Conservation (phyloP, 495 filamentous ascomycete species). For the Staphylotrichum longicolle region DNA sequence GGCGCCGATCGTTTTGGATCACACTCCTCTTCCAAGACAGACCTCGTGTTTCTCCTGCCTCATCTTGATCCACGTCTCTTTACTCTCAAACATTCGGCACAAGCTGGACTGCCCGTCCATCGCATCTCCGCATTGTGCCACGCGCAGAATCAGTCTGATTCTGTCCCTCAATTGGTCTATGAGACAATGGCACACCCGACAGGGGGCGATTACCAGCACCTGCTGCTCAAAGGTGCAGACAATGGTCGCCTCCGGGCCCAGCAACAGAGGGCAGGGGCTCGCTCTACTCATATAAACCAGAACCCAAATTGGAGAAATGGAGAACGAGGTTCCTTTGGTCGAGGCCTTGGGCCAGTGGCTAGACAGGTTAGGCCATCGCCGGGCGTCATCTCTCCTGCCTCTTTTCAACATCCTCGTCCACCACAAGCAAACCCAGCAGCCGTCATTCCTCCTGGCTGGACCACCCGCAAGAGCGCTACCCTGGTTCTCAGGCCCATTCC, state of each 20-base stretch:
- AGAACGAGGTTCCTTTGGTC: background rate
- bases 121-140: no score
- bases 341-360: background rate
- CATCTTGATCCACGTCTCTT: background rate
- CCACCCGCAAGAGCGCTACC: conserved; percentile 21
- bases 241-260: conserved; percentile 7
- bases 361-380: background rate
- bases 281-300: background rate
- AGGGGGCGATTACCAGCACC: conserved; percentile 5
- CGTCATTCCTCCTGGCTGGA: conserved; percentile 30
- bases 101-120: background rate
- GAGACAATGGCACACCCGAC: background rate
- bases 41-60: no score
- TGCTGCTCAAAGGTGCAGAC: conserved; percentile 6
- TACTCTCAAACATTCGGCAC: background rate
- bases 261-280: background rate
- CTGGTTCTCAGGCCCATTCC: conserved; percentile 33
- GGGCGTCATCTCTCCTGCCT: background rate
- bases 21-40: no score
- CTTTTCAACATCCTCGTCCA: background rate
- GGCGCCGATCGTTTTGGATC: no score
- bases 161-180: background rate
- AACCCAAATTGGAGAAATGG: background rate
- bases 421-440: conserved; percentile 4
- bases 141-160: no score